phyloP scores from a whole-genome alignment of 306 rosid species.

The Arachis stenosperma region DNA sequence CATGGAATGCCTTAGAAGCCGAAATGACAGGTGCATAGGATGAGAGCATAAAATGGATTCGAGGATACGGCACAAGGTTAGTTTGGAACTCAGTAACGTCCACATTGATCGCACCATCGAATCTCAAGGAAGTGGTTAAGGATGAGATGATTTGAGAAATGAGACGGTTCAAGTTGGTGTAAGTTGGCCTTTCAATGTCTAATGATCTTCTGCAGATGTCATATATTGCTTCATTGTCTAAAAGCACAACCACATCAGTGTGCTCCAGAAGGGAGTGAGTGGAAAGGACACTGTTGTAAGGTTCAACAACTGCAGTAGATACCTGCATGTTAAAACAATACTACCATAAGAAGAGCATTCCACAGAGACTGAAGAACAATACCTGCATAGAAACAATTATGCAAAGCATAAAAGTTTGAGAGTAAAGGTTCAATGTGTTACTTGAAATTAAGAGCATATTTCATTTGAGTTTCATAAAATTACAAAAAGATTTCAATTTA shows the following conservation, averaged over 20 bases:
- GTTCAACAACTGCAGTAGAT: constrained; percentile 86
- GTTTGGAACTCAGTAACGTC: constrained; percentile 82
- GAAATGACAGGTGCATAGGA: constrained; percentile 83
- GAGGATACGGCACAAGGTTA: constrained; percentile 82
- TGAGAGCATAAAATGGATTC: constrained; percentile 84
- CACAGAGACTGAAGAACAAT: constrained; percentile 1
- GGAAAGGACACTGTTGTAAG: constrained; percentile 85
- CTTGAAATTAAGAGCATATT: too few relatives aligned
- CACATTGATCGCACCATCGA: constrained; percentile 80
- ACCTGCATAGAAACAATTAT: not conserved
- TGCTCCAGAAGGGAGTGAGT: constrained; percentile 83
- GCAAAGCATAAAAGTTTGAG: not conserved
- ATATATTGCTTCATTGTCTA: constrained; percentile 84
- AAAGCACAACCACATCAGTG: constrained; percentile 78
- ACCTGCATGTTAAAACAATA: constrained; percentile 49
- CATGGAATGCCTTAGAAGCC: constrained; percentile 73
- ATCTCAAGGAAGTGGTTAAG: constrained; percentile 80
- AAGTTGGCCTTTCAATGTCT: constrained; percentile 78
- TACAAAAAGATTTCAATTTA: too few relatives aligned
- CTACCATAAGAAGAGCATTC: constrained; percentile 21
- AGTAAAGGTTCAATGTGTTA: too few relatives aligned
- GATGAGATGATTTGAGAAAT: constrained; percentile 78
- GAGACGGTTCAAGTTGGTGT: constrained; percentile 71
- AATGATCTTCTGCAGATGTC: constrained; percentile 77
- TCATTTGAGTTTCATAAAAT: too few relatives aligned